Percentiles rank a stretch among this genome's conserved stretches.
Conservation (phyloP, 306 rosid species). For the Quercus berberidifolia region DNA sequence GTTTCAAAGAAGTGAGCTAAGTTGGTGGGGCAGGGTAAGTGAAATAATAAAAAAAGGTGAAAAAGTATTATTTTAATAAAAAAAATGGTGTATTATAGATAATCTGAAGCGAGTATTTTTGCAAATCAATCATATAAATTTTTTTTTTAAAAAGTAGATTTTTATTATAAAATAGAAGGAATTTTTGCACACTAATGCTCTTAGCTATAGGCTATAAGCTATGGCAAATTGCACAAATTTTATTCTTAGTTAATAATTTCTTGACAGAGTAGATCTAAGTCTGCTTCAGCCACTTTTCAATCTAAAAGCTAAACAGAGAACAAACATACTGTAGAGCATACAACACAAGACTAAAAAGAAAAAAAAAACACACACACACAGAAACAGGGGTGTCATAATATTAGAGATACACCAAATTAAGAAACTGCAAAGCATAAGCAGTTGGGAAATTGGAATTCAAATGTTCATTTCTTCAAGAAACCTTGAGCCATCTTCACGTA, state of each 20-base stretch:
- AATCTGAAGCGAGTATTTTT: no score
- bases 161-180: no score
- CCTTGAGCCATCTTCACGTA: slow-evolving; percentile 28
- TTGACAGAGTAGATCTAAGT: background rate
- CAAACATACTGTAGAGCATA: background rate
- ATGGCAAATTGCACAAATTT: background rate
- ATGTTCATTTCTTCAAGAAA: slow-evolving; percentile 16
- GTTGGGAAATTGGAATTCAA: background rate
- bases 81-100: no score
- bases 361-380: background rate
- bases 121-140: no score
- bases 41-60: no score
- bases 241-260: background rate
- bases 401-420: background rate
- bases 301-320: background rate
- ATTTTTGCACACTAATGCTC: no score
- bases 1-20: no score
- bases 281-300: background rate
- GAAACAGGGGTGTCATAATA: no score
- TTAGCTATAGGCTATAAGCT: no score
- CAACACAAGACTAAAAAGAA: background rate
- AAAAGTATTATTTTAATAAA: no score
- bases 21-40: no score
- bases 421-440: background rate
- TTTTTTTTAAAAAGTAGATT: fast-evolving